phyloP scores from a whole-genome alignment of 1,284 basidiomycete genomes.

The Clitocybe nebularis region DNA sequence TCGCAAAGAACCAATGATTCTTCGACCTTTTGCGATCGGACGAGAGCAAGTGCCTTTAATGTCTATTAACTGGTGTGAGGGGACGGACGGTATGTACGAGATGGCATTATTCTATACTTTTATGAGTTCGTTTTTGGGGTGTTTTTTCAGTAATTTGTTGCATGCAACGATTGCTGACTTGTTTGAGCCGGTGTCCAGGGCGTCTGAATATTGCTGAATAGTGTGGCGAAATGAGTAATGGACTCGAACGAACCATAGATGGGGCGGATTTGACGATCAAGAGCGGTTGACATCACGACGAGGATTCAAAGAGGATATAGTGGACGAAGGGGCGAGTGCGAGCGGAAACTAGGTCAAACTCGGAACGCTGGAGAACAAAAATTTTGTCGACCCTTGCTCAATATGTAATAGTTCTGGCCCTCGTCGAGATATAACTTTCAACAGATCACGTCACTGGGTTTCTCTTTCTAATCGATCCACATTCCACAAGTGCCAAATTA shows the following conservation, averaged over 20 bases:
- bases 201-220: conserved; percentile 46
- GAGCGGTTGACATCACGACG: conserved; percentile 41
- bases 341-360: too few species aligned
- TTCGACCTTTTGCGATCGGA: conserved; percentile 77
- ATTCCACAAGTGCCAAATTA: too few species aligned
- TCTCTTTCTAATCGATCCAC: too few species aligned
- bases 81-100: conserved; percentile 2
- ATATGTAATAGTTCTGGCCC: too few species aligned
- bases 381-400: too few species aligned
- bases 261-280: conserved; percentile 77
- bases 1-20: conserved; percentile 77
- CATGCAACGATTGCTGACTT: conserved; percentile 80
- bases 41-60: conserved; percentile 79
- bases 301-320: too few species aligned
- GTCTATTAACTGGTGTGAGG: conserved; percentile 41
- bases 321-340: too few species aligned
- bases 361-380: too few species aligned
- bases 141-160: conserved; percentile 81
- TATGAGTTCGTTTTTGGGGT: conserved; percentile 66
- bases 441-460: too few species aligned
- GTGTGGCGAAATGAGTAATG: conserved; percentile 5
- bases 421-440: too few species aligned
- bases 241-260: conserved; percentile 59
- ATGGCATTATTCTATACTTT: conserved; percentile 44
- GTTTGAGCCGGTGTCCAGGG: conserved; percentile 79